These are phyloP conservation scores for Aspergillus panamensis DNA, from an alignment of 495 filamentous ascomycete species.

Conservation along the genomic window DNA sequence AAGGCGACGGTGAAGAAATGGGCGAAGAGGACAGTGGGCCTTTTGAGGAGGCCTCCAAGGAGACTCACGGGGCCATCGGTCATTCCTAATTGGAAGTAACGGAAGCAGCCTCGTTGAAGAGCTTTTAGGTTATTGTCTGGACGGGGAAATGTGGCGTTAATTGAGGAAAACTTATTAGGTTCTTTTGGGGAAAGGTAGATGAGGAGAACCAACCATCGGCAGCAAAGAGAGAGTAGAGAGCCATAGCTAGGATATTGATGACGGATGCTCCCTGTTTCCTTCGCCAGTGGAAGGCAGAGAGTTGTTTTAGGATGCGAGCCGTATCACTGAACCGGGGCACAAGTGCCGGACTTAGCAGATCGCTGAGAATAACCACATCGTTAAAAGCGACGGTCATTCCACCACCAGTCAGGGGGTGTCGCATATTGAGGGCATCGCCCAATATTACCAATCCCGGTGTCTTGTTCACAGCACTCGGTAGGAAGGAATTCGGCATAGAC, in stretches of 20 bases:
- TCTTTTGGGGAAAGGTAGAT: not conserved
- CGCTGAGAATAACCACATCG: constrained; percentile 73
- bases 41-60: constrained; percentile 76
- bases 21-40: constrained; percentile 74
- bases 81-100: constrained; percentile 80
- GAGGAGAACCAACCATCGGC: constrained; percentile 57
- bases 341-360: constrained; percentile 61
- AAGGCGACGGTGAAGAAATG: constrained; percentile 96
- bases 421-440: constrained; percentile 95
- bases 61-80: constrained; percentile 76
- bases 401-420: constrained; percentile 88
- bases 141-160: not conserved
- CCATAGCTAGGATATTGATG: constrained; percentile 94
- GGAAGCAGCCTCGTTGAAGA: constrained; percentile 88
- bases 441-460: constrained; percentile 75
- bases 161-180: not conserved
- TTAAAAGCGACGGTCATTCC: constrained; percentile 96
- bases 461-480: constrained; percentile 69
- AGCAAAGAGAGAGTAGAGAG: constrained; percentile 86
- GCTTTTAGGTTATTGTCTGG: constrained; percentile 67
- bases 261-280: constrained; percentile 77
- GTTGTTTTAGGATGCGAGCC: constrained; percentile 57
- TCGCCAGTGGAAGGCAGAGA: constrained; percentile 79
- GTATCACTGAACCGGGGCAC: constrained; percentile 70
- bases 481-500: constrained; percentile 91